Percentiles rank a stretch among this genome's conserved stretches.
These are phyloP conservation scores for Geotrichum aggregatum DNA, from an alignment of 1,139 yeast genomes.

Conservation along the genomic window DNA sequence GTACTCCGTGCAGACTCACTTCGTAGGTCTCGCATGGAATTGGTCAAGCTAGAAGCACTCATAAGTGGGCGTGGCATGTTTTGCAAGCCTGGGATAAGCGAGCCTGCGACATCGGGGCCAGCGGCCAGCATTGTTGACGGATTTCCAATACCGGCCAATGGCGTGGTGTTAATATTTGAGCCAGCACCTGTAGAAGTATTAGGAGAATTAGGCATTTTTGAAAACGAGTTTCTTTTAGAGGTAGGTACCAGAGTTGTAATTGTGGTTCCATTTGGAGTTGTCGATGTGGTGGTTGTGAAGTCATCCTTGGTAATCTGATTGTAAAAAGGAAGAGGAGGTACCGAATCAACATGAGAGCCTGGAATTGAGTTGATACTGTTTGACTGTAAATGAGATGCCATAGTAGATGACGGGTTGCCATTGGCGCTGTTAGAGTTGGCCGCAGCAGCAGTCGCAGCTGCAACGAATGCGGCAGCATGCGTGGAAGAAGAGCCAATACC, in stretches of 20 bases:
- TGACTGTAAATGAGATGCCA: conserved; percentile 3
- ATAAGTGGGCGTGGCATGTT: background rate
- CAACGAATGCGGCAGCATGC: conserved; percentile 20
- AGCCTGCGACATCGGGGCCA: conserved; percentile 22
- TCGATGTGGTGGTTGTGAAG: conserved; percentile 76
- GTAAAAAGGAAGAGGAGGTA: conserved; percentile 81
- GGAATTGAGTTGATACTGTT: conserved; percentile 14
- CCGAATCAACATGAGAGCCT: conserved; percentile 21
- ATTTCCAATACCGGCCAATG: conserved; percentile 21
- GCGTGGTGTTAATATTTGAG: conserved; percentile 12
- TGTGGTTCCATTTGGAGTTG: conserved; percentile 91
- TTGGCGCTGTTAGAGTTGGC: conserved; percentile 4
- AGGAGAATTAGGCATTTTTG: no score
- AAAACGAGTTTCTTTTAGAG: conserved; percentile 19
- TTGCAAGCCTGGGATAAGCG: conserved; percentile 20
- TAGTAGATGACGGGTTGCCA: background rate
- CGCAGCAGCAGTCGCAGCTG: conserved; percentile 21
- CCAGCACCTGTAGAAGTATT: conserved; percentile 1
- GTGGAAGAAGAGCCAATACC: conserved; percentile 29
- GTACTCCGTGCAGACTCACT: no score
- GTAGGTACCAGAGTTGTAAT: conserved; percentile 87
- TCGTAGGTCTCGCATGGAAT: no score
- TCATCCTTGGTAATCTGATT: conserved; percentile 90
- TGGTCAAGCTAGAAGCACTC: no score
- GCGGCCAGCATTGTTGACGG: conserved; percentile 20